A percentile compares a stretch with the other conserved stretches of the same genome.
phyloP scores from a whole-genome alignment of 345 rosid species.

The Ricinus communis region DNA sequence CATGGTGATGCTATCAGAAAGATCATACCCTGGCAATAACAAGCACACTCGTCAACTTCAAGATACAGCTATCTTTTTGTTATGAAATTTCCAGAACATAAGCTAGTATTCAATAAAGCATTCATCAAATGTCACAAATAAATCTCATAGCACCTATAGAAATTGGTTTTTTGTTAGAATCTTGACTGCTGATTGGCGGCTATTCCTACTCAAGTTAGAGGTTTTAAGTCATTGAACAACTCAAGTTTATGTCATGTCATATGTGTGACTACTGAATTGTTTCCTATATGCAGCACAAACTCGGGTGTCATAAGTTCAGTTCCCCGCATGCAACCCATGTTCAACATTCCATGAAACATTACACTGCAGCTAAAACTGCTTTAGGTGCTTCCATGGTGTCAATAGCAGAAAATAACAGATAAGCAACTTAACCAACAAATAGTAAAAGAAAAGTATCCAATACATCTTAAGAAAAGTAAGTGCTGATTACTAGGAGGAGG shows the following conservation, averaged over 20 bases:
- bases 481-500: background rate
- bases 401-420: background rate
- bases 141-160: background rate
- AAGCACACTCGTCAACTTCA: background rate
- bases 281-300: background rate
- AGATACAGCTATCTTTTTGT: background rate
- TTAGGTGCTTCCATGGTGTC: background rate
- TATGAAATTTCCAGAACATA: no score
- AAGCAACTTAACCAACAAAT: background rate
- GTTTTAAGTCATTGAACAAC: background rate
- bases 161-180: background rate
- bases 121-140: background rate
- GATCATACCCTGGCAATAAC: slow-evolving; percentile 19
- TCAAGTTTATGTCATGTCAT: background rate
- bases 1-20: slow-evolving; percentile 15
- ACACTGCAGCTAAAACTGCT: background rate
- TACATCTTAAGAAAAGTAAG: background rate
- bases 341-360: no score
- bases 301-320: background rate
- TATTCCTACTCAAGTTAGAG: background rate
- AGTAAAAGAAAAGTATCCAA: slow-evolving; percentile 1
- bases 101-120: background rate
- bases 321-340: background rate
- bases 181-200: background rate
- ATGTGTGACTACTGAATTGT: background rate